Evolutionary conservation across 1,139 yeast genomes (phyloP).

Genomic region (Geotrichum carabidarum): DNA sequence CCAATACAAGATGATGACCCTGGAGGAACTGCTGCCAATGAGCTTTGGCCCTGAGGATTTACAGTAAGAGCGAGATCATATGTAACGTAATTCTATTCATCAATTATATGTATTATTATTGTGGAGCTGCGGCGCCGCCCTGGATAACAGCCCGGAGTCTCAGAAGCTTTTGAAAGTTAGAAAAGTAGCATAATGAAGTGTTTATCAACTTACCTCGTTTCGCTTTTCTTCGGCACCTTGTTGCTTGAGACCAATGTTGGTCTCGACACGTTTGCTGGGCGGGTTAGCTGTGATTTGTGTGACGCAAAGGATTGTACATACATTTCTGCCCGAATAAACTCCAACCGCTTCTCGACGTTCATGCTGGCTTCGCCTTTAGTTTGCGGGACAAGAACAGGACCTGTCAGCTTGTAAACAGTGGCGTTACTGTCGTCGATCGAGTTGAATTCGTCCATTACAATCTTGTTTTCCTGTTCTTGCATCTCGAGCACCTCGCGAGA

Average conservation of each 20-base stretch:
- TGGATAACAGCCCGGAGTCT: constrained; percentile 25
- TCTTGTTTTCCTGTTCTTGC: constrained; percentile 79
- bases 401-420: constrained; percentile 80
- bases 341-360: constrained; percentile 83
- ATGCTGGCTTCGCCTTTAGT: constrained; percentile 72
- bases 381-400: constrained; percentile 88
- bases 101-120: background rate
- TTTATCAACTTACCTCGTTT: constrained; percentile 29
- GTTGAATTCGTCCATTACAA: constrained; percentile 54
- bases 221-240: constrained; percentile 35
- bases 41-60: constrained; percentile 84
- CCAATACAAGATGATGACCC: constrained; percentile 38
- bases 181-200: background rate
- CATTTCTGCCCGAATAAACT: constrained; percentile 77
- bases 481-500: constrained; percentile 59
- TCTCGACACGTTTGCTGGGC: constrained; percentile 35
- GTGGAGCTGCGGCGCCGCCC: background rate
- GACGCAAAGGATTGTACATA: constrained; percentile 22
- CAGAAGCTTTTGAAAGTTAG: constrained; percentile 22
- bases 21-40: constrained; percentile 66
- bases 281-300: background rate
- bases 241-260: constrained; percentile 34
- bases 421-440: constrained; percentile 44
- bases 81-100: background rate
- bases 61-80: constrained; percentile 17